Evolutionary conservation across 495 filamentous ascomycete species (phyloP), one percentile per base, ranked within the genome.

Genomic region (Jackrogersella multiformis): DNA sequence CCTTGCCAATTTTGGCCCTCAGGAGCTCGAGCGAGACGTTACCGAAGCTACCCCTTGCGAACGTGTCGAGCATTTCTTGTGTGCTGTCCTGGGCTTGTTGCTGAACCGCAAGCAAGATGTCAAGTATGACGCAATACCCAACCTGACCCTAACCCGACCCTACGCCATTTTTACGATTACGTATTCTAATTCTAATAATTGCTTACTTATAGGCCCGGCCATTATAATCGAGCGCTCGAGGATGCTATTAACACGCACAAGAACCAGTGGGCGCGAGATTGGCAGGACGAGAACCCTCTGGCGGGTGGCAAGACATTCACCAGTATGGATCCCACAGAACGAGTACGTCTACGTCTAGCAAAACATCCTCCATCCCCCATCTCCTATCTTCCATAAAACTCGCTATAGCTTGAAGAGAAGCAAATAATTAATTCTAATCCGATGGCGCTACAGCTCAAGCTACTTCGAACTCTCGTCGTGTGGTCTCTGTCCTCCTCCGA

Each of bases 21-120:
- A 99, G 78, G 95, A 99, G 79, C 86, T 99, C 53, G 95, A 99
- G 80, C 81, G 85, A 68, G 95, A 94, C 23, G 87, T 97, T 18
- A 84, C 87, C 45, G 92, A 96, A 68, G 70, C 82, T 28, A 75
- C 88, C 12, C 96, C 95, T 10, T 90, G 91, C 64, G 89, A 95
- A 73, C 88, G 90, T 68, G 89, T 94, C 30, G 94, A 97, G 79
- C 84, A 87, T 70, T 86, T 99, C 42, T 81, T 99, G 30, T 98
- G 96, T 83, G 92, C 92, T 69, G 80, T 99, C 42, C 77, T 99
- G 18, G 87, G 92, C 26, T 81, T 98, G 73, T 85, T 97, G 54
- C 83, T 98, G 66, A 99, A 99, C 73, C 88, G 95, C 71, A 98
- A 98, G 84, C 97, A 99, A 73, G 91, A 95, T 81, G 90, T 98